Evolutionary conservation across 1,139 yeast genomes (phyloP), one percentile per base, ranked within the genome.

Genomic region (Saccharomycopsis hybrid): DNA sequence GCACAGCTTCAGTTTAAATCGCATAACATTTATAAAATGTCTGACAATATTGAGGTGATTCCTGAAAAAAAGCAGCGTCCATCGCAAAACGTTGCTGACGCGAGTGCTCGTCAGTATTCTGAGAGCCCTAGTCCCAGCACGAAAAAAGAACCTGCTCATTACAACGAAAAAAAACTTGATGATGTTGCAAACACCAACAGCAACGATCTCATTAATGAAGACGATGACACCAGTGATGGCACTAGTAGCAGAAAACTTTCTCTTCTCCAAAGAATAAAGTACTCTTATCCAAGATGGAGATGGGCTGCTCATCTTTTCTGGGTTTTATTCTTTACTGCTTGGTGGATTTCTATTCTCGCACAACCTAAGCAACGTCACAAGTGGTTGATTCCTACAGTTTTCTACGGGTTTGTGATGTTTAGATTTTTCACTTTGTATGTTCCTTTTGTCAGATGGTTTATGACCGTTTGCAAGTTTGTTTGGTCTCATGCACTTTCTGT

Each of bases 351-450:
- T 11, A 77, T 80, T 49, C 52, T 80, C 31, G 74, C 72, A 51
- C 85, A 79, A 61, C 62, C 72, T 3, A 70, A 71, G 56, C 76
- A 74, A 48, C 69, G 85, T 57, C 77, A 64, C 58, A 47, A 44
- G 11, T 80, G 86, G 85, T 73, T 80, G 59, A 78, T 80, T 59
- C 86, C 85, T 35, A 79, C 85, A 4, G 62, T 78, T 38, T 60
- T 80, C 44, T 80, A 79, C 76, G 69, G 75, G 39, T 67, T 71
- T 65, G 65, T 78, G 45, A 75, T 77, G 76, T 68, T 74, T 24
- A 69, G 85, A 44, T 65, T 80, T 53, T 71, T 80, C 56, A 72
- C 83, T 11, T 75, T 77, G 68, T 75, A 78, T 64, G 66, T 73
- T 47, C 72, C 72, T 41, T 13, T 51, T 27, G 67, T 79, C 33